Base-by-base conservation (phyloP, 257 asterid species). In the Lantana camara region DNA sequence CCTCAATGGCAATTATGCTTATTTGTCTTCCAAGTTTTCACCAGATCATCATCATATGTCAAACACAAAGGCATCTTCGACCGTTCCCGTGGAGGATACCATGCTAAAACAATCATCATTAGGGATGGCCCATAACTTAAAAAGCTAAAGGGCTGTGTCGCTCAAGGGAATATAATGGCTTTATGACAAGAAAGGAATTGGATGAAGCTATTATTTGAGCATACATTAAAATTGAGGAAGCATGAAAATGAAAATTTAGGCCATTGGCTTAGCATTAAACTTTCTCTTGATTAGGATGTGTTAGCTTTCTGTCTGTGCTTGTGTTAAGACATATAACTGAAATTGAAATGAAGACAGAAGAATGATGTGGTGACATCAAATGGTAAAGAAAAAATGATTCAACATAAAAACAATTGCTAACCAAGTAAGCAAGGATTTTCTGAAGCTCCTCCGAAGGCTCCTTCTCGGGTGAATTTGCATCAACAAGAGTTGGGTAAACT, bases 401-500 rank as follows among this genome's bases (percentile, higher is more conserved):
- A 64, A 70, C 53, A 72, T 23, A 44, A 44, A 66, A 61, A 69
- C 58, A 77, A 67, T 48, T 30, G 64, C 83, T 79, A 66, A 94
- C 99, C 99, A 94, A 79, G 82, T 82, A 88, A 74, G 95, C 85
- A 21, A 88, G 92, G 75, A 94, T 83, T 60, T 64, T 82, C 70
- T 79, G 95, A 75, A 94, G 91, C 87, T 94, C 99, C 79, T 81
- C 95, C 3, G 96, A 81, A 75, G 95, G 95, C 73, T 85, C 90
- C 78, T 85, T 86, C 64, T 83, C 95, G 4, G 77, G 79, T 42
- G 96, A 81, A 84, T 86, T 94, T 67, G 94, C 92, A 85, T 85
- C 97, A 57, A 94, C 97, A 32, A 94, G 96, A 60, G 95, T 87
- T 46, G 99, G 99, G 75, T 90, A 94, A 27, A 94, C 89, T 48